phyloP scores from a whole-genome alignment of 169 alveolate species.

The Plasmodium ovale region DNA sequence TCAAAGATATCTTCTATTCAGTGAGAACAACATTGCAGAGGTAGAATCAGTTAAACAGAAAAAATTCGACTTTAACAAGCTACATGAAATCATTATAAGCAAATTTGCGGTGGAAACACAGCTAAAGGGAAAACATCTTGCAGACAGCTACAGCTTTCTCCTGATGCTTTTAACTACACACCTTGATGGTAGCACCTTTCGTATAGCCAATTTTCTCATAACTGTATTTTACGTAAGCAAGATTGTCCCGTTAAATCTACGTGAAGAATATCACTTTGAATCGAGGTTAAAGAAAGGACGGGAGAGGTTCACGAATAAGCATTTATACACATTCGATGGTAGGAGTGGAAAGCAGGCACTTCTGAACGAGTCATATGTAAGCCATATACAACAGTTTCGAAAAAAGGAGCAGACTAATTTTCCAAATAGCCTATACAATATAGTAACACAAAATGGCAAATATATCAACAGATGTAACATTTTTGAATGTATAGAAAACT shows the following conservation, averaged over 20 bases:
- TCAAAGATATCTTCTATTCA: neutral
- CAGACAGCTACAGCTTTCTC: neutral
- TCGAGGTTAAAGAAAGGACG: neutral
- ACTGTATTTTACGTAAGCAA: constrained; percentile 5
- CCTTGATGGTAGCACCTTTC: constrained; percentile 1
- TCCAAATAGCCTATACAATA: too few species aligned
- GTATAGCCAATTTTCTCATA: neutral
- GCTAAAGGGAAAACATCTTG: neutral
- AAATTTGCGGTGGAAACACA: neutral
- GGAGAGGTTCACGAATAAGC: neutral
- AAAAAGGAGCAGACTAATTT: neutral
- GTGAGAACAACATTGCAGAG: neutral
- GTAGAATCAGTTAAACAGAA: neutral
- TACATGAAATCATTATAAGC: neutral
- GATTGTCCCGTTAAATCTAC: neutral
- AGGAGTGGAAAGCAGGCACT: neutral
- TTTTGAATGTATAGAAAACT: constrained; percentile 16
- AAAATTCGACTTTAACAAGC: neutral
- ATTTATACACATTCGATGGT: constrained; percentile 25
- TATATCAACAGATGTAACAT: constrained; percentile 2
- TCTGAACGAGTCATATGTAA: constrained; percentile 1
- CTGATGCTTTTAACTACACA: constrained; percentile 7
- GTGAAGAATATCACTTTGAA: constrained; percentile 16
- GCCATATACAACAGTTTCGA: neutral
- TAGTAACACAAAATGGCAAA: neutral